Evolutionary conservation across 192 early-diverging fungal genomes (phyloP).

Genomic region (Backusella morwellensis): DNA sequence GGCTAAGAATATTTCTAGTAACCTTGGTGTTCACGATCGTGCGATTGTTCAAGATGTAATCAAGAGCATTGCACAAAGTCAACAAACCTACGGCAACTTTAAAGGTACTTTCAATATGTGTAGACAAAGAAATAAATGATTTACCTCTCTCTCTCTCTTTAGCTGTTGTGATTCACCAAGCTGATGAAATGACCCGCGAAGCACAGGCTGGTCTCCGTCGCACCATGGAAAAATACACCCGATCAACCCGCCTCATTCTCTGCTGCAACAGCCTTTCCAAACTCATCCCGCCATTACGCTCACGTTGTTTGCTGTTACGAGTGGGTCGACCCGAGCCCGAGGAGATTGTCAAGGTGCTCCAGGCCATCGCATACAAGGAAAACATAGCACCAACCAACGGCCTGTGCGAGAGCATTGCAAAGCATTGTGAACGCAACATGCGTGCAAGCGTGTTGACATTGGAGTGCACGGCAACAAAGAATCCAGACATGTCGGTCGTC

Average conservation of each 20-base stretch:
- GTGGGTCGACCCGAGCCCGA: conserved; percentile 75
- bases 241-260: conserved; percentile 88
- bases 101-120: conserved; percentile 59
- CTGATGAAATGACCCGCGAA: conserved; percentile 82
- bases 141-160: background rate
- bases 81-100: conserved; percentile 85
- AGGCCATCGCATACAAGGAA: conserved; percentile 82
- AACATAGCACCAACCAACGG: conserved; percentile 57
- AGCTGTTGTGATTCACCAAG: conserved; percentile 95
- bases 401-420: conserved; percentile 68
- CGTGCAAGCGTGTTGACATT: conserved; percentile 89
- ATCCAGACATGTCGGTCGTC: conserved; percentile 40
- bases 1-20: conserved; percentile 47
- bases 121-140: background rate
- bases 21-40: conserved; percentile 94
- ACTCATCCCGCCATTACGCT: conserved; percentile 91
- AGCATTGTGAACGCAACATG: conserved; percentile 75
- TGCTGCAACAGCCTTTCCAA: conserved; percentile 88
- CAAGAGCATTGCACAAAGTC: conserved; percentile 96
- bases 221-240: conserved; percentile 99
- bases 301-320: conserved; percentile 86
- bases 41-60: conserved; percentile 92
- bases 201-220: conserved; percentile 95
- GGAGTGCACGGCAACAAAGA: conserved; percentile 73
- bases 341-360: conserved; percentile 74